These are phyloP conservation scores for Fusarium vanettenii DNA, from an alignment of 2,329 filamentous ascomycete species.

Conservation along the genomic window DNA sequence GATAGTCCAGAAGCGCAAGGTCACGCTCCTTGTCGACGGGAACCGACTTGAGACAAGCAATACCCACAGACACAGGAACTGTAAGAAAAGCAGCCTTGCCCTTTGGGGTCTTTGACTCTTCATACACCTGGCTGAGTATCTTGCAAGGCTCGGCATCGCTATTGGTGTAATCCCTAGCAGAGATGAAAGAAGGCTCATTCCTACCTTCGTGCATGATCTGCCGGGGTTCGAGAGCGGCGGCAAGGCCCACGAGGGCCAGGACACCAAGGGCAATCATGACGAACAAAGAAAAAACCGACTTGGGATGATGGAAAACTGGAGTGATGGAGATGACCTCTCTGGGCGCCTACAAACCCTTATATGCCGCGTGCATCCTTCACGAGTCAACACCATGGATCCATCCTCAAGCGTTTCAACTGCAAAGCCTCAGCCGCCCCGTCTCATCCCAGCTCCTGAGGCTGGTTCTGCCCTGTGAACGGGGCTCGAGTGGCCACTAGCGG, in stretches of 20 bases:
- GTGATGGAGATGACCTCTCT: neutral
- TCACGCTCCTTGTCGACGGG: conserved; percentile 40
- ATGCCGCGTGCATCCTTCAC: neutral
- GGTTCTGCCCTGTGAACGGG: conserved; percentile 6
- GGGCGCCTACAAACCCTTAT: conserved; percentile 26
- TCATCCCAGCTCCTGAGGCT: neutral
- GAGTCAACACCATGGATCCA: neutral
- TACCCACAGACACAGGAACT: conserved; percentile 32
- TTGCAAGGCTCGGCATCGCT: conserved; percentile 32
- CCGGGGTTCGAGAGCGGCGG: conserved; percentile 35
- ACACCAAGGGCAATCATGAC: conserved; percentile 34
- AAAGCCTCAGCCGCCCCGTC: neutral
- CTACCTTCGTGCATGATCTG: conserved; percentile 33
- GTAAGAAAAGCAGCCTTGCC: conserved; percentile 17
- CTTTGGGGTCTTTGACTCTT: conserved; percentile 7
- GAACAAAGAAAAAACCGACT: neutral
- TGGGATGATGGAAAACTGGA: neutral
- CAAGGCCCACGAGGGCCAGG: conserved; percentile 33
- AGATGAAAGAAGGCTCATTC: conserved; percentile 25
- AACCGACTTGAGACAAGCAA: conserved; percentile 41
- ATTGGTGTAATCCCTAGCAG: conserved; percentile 25
- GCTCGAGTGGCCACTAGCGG: neutral
- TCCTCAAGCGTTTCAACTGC: neutral
- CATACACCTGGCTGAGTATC: conserved; percentile 29
- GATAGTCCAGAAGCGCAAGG: conserved; percentile 36